Conservation (phyloP, 495 filamentous ascomycete genomes). For the Talaromyces nanjingensis region DNA sequence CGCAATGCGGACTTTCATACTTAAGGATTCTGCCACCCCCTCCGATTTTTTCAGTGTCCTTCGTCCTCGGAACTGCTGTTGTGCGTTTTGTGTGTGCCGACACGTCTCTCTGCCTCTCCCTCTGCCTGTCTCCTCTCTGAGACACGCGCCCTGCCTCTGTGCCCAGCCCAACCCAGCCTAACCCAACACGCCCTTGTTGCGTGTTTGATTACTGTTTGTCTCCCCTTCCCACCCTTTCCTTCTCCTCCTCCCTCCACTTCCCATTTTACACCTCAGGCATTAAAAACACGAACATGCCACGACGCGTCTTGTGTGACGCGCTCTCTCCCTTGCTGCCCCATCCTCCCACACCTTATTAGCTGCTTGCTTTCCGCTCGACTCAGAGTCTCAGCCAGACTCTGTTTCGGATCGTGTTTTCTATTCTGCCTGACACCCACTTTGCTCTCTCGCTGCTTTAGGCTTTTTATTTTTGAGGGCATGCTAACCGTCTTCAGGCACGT, state of each 20-base stretch:
- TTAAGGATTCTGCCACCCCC: constrained; percentile 46
- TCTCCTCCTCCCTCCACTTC: constrained; percentile 10
- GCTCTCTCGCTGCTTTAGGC: constrained; percentile 5
- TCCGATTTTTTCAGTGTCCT: constrained; percentile 35
- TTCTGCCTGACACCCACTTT: constrained; percentile 13
- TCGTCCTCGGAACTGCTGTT: constrained; percentile 25
- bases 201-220: constrained; percentile 13
- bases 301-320: constrained; percentile 14
- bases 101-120: neutral
- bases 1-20: constrained; percentile 39
- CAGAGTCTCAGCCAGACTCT: neutral
- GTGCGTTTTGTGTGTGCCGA: constrained; percentile 14
- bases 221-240: constrained; percentile 8
- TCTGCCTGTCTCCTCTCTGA: constrained; percentile 4
- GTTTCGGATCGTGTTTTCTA: constrained; percentile 8
- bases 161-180: neutral
- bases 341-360: constrained; percentile 8
- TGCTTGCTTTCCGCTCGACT: constrained; percentile 1
- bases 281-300: neutral
- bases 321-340: constrained; percentile 10
- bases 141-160: constrained; percentile 10
- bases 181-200: neutral
- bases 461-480: constrained; percentile 2
- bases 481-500: constrained; percentile 13
- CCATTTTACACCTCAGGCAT: constrained; percentile 11